A percentile compares a stretch with the other conserved stretches of the same genome.
Evolutionary conservation across 805 yeast genomes (phyloP).

Genomic region (Schizosaccharomyces lindneri): DNA sequence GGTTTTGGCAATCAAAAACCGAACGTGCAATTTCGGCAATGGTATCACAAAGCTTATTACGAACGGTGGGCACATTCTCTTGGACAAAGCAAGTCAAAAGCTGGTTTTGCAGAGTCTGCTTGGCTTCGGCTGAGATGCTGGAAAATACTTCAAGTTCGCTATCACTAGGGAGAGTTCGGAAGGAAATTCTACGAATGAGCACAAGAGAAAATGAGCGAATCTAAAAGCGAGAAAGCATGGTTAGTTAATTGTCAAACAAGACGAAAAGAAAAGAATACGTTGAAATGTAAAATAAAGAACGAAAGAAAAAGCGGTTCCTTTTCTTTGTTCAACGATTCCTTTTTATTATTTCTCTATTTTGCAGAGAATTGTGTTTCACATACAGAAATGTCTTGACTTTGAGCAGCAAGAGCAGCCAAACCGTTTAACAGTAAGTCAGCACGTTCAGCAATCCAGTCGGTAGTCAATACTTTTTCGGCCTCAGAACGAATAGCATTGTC

Average conservation of each 20-base stretch:
- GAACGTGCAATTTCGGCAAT: slow-evolving; percentile 62
- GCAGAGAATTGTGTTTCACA: not conserved
- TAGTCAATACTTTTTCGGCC: slow-evolving; percentile 52
- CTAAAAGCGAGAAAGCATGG: slow-evolving; percentile 4
- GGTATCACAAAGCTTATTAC: slow-evolving; percentile 85
- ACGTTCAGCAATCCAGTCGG: slow-evolving; percentile 51
- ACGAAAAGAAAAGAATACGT: too few relatives aligned
- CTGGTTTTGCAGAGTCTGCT: slow-evolving; percentile 34
- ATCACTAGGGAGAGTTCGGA: slow-evolving; percentile 19
- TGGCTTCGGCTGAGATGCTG: slow-evolving; percentile 40
- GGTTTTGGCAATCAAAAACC: slow-evolving; percentile 19
- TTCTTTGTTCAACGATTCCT: too few relatives aligned
- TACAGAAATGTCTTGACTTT: not conserved
- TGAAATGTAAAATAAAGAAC: too few relatives aligned
- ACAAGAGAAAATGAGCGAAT: slow-evolving; percentile 54
- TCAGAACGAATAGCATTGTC: slow-evolving; percentile 49
- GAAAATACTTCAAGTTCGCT: slow-evolving; percentile 32
- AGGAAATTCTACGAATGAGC: slow-evolving; percentile 63
- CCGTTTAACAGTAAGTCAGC: slow-evolving; percentile 51
- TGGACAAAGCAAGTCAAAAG: slow-evolving; percentile 48
- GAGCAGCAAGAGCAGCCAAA: slow-evolving; percentile 50
- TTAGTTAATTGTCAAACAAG: too few relatives aligned
- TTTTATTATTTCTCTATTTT: not conserved
- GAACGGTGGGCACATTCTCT: slow-evolving; percentile 45
- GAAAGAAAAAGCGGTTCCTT: not conserved